Percentiles rank a stretch among this genome's conserved stretches.
Conservation (phyloP, 1,284 basidiomycete species). For the Microbotryum intermedium region DNA sequence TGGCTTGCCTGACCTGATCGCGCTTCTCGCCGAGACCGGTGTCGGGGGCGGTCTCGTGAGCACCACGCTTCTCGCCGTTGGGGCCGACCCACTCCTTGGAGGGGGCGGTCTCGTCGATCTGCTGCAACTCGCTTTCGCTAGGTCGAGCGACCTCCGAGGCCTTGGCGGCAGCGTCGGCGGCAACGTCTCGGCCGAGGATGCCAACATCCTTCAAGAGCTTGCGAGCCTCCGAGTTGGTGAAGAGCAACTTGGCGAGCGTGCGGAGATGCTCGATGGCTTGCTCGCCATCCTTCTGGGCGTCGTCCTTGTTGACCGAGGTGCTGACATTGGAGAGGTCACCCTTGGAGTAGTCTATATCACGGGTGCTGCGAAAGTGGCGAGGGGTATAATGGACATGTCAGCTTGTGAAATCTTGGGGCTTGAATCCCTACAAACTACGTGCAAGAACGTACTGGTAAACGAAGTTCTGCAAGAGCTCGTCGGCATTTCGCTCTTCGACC, state of each 20-base stretch:
- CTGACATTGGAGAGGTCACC: constrained; percentile 43
- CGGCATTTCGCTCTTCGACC: constrained; percentile 60
- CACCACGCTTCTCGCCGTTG: constrained; percentile 39
- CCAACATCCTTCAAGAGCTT: constrained; percentile 77
- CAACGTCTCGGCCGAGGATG: constrained; percentile 51
- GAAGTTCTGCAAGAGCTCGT: constrained; percentile 71
- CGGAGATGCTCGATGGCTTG: constrained; percentile 72
- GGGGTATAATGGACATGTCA: background rate
- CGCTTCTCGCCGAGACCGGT: constrained; percentile 34
- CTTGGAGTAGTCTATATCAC: constrained; percentile 48
- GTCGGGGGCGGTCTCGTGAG: constrained; percentile 32
- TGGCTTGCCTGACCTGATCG: constrained; percentile 40
- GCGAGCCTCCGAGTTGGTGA: constrained; percentile 84
- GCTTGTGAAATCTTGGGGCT: background rate
- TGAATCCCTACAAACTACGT: constrained; percentile 4
- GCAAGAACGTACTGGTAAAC: constrained; percentile 47
- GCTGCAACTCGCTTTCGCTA: constrained; percentile 51
- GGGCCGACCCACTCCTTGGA: constrained; percentile 48
- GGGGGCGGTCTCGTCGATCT: constrained; percentile 62
- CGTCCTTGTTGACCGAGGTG: constrained; percentile 51
- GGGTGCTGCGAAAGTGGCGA: constrained; percentile 43
- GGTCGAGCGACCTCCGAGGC: constrained; percentile 67
- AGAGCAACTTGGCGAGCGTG: constrained; percentile 61
- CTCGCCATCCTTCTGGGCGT: constrained; percentile 53
- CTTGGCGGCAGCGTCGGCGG: constrained; percentile 56